phyloP scores from a whole-genome alignment of 225 moss, liverwort and hornwort genomes.

The Rhytidiadelphus loreus region DNA sequence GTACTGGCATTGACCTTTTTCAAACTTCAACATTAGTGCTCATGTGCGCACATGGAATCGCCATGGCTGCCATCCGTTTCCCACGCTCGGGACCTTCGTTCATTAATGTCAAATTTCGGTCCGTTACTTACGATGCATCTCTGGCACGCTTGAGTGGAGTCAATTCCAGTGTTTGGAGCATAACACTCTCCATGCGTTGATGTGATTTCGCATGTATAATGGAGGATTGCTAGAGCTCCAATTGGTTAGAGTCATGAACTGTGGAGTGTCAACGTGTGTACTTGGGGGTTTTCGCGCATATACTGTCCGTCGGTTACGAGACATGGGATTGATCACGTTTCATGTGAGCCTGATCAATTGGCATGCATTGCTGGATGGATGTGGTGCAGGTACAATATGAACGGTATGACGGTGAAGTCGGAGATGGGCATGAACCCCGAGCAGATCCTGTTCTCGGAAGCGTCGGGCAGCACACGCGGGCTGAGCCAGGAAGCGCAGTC shows the following conservation, averaged over 20 bases:
- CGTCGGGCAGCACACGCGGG: constrained; percentile 83
- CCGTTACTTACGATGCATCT: constrained; percentile 5
- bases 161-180: not conserved
- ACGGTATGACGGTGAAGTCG: constrained; percentile 75
- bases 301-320: constrained; percentile 9
- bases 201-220: not conserved
- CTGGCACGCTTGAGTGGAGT: not conserved
- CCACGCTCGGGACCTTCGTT: constrained; percentile 7
- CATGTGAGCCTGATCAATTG: not conserved
- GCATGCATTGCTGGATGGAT: not conserved
- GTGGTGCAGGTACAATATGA: constrained; percentile 60
- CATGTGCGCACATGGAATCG: constrained; percentile 9
- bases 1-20: constrained; percentile 7
- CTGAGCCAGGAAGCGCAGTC: constrained; percentile 87
- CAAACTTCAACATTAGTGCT: not conserved
- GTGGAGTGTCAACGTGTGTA: not conserved
- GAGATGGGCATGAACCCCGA: constrained; percentile 90
- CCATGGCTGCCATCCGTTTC: not conserved
- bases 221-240: not conserved
- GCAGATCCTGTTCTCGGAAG: constrained; percentile 91
- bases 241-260: not conserved
- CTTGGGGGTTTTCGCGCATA: not conserved
- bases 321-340: not conserved
- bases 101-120: not conserved
- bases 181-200: not conserved